phyloP scores from a whole-genome alignment of 495 filamentous ascomycete genomes.

The Hypoxylon crocopeplum region DNA sequence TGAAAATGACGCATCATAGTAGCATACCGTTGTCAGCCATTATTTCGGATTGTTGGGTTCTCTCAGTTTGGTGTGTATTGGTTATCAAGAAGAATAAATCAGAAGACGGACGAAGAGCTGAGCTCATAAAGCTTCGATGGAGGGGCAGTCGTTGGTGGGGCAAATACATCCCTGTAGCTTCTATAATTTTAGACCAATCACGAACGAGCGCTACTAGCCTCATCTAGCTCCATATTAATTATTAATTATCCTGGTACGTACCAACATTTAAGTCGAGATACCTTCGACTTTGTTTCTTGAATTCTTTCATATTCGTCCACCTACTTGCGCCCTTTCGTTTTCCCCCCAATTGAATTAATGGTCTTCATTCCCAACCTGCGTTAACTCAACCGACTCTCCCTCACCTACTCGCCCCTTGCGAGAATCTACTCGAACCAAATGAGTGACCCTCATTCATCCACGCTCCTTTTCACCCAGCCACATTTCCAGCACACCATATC shows the following conservation, averaged over 20 bases:
- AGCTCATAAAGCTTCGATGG: constrained; percentile 28
- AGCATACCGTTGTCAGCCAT: constrained; percentile 33
- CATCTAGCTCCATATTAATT: too few species aligned
- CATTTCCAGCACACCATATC: too few species aligned
- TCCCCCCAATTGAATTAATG: too few species aligned
- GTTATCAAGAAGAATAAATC: neutral
- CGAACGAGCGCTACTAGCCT: too few species aligned
- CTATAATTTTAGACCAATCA: too few species aligned
- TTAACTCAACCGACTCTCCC: neutral
- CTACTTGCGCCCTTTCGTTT: too few species aligned
- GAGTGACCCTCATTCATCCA: neutral
- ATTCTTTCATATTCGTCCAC: too few species aligned
- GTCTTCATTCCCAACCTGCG: neutral
- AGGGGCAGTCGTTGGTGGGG: constrained; percentile 30
- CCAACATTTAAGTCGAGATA: too few species aligned
- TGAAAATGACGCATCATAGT: neutral
- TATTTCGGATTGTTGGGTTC: neutral
- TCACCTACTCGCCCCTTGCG: neutral
- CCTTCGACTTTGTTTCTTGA: too few species aligned
- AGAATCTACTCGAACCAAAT: constrained; percentile 17
- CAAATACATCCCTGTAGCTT: neutral
- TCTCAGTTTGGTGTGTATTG: constrained; percentile 3
- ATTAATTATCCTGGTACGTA: too few species aligned
- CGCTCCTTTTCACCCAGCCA: neutral
- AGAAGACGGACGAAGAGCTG: constrained; percentile 6